Conservation (phyloP, 1,139 yeast species). For the Ogataea hybrid region DNA sequence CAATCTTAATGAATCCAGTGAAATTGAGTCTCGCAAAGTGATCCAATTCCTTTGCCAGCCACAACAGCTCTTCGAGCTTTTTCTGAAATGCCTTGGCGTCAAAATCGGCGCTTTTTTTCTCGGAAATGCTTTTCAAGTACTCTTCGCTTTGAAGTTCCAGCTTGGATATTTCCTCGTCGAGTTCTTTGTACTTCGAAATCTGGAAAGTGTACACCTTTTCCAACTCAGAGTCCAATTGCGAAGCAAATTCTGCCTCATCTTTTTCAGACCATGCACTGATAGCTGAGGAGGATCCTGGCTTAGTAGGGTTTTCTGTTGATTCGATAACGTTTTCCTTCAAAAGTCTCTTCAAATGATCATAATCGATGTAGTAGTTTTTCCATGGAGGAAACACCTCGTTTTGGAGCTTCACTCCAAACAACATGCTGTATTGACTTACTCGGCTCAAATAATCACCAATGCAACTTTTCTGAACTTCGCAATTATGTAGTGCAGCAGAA, state of each 20-base stretch:
- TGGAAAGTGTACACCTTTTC: conserved; percentile 95
- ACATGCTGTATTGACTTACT: conserved; percentile 44
- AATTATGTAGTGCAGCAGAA: conserved; percentile 3
- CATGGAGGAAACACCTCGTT: conserved; percentile 86
- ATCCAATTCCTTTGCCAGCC: conserved; percentile 81
- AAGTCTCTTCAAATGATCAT: conserved; percentile 74
- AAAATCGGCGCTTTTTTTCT: conserved; percentile 35
- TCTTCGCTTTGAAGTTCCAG: conserved; percentile 52
- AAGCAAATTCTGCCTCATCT: conserved; percentile 82
- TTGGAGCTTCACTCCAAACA: conserved; percentile 81
- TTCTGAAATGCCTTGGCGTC: conserved; percentile 57
- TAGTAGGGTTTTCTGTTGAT: conserved; percentile 8
- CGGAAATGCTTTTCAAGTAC: conserved; percentile 25
- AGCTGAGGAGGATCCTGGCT: conserved; percentile 29
- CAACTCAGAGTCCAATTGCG: conserved; percentile 76
- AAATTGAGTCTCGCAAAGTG: conserved; percentile 87
- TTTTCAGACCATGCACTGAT: conserved; percentile 60
- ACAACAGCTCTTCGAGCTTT: conserved; percentile 69
- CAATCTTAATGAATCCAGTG: conserved; percentile 93
- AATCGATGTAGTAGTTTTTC: conserved; percentile 79
- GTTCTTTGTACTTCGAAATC: conserved; percentile 62
- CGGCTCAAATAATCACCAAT: not conserved
- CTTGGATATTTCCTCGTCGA: conserved; percentile 60
- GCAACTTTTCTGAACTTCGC: not conserved
- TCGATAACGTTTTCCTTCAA: conserved; percentile 72